phyloP scores from a whole-genome alignment of 345 rosid genomes.

The Citropsis articulata region DNA sequence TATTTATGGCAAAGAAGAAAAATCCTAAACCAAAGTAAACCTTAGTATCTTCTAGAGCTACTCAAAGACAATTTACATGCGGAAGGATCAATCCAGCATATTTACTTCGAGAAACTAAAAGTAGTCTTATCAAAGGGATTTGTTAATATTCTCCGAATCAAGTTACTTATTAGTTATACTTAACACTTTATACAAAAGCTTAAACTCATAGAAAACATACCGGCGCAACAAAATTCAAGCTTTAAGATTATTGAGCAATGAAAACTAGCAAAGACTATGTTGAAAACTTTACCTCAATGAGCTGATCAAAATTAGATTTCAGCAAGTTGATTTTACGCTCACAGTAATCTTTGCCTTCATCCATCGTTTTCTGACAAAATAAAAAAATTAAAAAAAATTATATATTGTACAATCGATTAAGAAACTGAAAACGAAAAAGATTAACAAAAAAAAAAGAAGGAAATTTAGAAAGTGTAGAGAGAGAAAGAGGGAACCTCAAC shows the following conservation, averaged over 20 bases:
- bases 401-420: too few relatives aligned
- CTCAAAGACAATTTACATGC: neutral
- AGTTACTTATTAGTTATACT: neutral
- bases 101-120: too few relatives aligned
- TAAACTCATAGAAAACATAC: neutral
- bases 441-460: too few relatives aligned
- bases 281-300: constrained; percentile 62
- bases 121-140: neutral
- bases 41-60: too few relatives aligned
- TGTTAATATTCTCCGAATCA: neutral
- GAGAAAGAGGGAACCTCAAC: constrained; percentile 55
- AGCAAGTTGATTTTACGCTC: constrained; percentile 90
- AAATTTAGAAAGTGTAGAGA: neutral
- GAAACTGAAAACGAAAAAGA: too few relatives aligned
- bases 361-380: constrained; percentile 77
- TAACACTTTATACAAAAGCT: neutral
- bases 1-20: neutral
- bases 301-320: constrained; percentile 93
- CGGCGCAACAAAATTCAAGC: neutral
- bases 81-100: neutral
- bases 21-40: neutral
- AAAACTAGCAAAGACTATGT: neutral
- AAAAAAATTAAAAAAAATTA: neutral
- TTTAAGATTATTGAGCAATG: neutral
- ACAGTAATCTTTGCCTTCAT: constrained; percentile 86